Evolutionary conservation across 1,139 yeast genomes (phyloP).

Genomic region (Saccharomyces hybrid): DNA sequence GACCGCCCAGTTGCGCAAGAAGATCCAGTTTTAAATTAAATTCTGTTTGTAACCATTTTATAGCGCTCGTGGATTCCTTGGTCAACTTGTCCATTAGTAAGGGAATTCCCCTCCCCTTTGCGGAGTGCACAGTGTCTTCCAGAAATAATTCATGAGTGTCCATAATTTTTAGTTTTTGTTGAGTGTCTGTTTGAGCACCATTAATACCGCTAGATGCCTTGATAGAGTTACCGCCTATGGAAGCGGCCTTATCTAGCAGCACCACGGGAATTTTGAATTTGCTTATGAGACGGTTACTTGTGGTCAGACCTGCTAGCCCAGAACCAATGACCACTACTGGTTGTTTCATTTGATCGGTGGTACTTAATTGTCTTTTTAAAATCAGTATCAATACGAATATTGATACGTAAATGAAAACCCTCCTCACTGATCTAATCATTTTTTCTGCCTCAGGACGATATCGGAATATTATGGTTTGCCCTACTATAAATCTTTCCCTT

Average conservation of each 20-base stretch:
- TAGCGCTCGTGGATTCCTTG: constrained; percentile 47
- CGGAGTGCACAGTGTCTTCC: constrained; percentile 57
- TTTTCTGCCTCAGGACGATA: background rate
- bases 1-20: constrained; percentile 68
- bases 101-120: constrained; percentile 53
- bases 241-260: constrained; percentile 54
- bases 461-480: background rate
- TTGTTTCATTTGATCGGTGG: constrained; percentile 1
- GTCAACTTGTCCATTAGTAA: constrained; percentile 33
- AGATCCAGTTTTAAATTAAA: constrained; percentile 53
- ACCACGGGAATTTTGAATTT: constrained; percentile 47
- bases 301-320: constrained; percentile 70
- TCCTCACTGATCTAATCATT: constrained; percentile 2
- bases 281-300: constrained; percentile 58
- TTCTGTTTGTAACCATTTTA: constrained; percentile 62
- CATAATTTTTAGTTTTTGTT: constrained; percentile 39
- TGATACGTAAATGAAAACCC: constrained; percentile 2
- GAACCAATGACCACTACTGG: constrained; percentile 66
- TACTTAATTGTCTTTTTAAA: background rate
- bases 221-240: constrained; percentile 70
- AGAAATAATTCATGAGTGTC: constrained; percentile 57
- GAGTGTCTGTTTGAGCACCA: constrained; percentile 62
- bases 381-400: constrained; percentile 2
- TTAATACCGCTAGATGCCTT: constrained; percentile 81
- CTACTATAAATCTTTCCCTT: background rate